Conservation (phyloP, 2,329 filamentous ascomycete genomes). For the Aspergillus thermomutatus region DNA sequence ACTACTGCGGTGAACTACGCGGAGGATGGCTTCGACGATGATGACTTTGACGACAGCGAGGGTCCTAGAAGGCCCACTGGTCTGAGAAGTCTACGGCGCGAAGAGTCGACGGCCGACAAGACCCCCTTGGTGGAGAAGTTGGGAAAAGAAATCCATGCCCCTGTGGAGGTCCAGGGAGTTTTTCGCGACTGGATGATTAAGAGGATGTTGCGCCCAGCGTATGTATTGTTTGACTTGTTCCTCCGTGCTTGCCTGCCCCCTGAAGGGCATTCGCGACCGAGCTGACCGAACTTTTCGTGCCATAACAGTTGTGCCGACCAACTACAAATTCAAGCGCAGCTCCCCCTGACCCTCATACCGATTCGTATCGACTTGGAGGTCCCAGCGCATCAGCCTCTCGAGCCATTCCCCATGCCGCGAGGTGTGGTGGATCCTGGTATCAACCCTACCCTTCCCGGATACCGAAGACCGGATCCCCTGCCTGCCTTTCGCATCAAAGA, state of each 20-base stretch:
- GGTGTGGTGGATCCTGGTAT: slow-evolving; percentile 39
- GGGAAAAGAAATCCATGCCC: slow-evolving; percentile 74
- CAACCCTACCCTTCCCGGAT: slow-evolving; percentile 71
- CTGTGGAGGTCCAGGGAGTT: slow-evolving; percentile 82
- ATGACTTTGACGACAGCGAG: slow-evolving; percentile 62
- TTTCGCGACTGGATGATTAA: slow-evolving; percentile 97
- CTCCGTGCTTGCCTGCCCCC: slow-evolving; percentile 6
- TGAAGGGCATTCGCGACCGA: slow-evolving; percentile 15
- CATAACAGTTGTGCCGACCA: slow-evolving; percentile 52
- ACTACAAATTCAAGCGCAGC: slow-evolving; percentile 62
- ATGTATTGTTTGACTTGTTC: slow-evolving; percentile 20
- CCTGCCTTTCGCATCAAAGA: slow-evolving; percentile 87
- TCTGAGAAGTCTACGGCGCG: slow-evolving; percentile 74
- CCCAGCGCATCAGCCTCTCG: slow-evolving; percentile 58
- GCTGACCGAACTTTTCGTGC: slow-evolving; percentile 8
- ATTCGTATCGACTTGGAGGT: slow-evolving; percentile 96
- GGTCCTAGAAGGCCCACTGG: slow-evolving; percentile 71
- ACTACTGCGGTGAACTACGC: slow-evolving; percentile 97
- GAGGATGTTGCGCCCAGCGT: slow-evolving; percentile 47
- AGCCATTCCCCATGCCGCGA: slow-evolving; percentile 46
- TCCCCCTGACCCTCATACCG: slow-evolving; percentile 87
- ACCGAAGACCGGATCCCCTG: slow-evolving; percentile 73
- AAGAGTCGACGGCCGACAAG: slow-evolving; percentile 64
- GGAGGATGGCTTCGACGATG: slow-evolving; percentile 86
- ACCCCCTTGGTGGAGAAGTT: slow-evolving; percentile 69